Conservation (phyloP, 2,329 filamentous ascomycete genomes). For the Colletotrichum truncatum region DNA sequence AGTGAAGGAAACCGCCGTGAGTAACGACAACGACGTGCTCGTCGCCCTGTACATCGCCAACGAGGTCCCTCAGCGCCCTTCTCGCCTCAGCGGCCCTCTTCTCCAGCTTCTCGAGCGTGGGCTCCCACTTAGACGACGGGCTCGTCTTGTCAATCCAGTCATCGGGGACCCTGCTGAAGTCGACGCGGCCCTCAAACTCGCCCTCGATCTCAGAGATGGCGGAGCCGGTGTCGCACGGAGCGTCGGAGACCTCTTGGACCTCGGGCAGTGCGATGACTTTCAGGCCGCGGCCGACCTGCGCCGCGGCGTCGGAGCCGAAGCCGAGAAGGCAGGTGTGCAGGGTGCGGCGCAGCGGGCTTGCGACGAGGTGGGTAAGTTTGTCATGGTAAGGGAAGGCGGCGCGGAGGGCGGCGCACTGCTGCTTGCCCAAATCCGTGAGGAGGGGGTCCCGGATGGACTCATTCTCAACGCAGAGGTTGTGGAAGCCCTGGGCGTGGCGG, state of each 20-base stretch:
- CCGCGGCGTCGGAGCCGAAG: conserved; percentile 74
- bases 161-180: conserved; percentile 67
- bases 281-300: conserved; percentile 23
- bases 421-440: conserved; percentile 78
- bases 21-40: conserved; percentile 79
- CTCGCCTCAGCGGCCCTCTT: conserved; percentile 69
- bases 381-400: conserved; percentile 71
- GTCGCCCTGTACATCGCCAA: conserved; percentile 55
- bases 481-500: conserved; percentile 81
- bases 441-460: conserved; percentile 80
- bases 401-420: conserved; percentile 76
- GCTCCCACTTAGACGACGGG: conserved; percentile 49
- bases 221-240: conserved; percentile 81
- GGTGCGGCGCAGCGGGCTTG: conserved; percentile 83
- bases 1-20: conserved; percentile 87
- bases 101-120: conserved; percentile 62
- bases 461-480: conserved; percentile 79
- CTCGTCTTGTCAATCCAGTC: conserved; percentile 78
- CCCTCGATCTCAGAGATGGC: conserved; percentile 59
- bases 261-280: conserved; percentile 75
- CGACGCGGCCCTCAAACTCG: conserved; percentile 71
- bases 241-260: conserved; percentile 79
- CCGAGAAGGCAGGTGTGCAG: conserved; percentile 79
- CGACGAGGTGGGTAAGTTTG: conserved; percentile 74
- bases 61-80: conserved; percentile 60